Evolutionary conservation across 2,329 filamentous ascomycete species (phyloP).

Genomic region (Aspergillus fumigatus): DNA sequence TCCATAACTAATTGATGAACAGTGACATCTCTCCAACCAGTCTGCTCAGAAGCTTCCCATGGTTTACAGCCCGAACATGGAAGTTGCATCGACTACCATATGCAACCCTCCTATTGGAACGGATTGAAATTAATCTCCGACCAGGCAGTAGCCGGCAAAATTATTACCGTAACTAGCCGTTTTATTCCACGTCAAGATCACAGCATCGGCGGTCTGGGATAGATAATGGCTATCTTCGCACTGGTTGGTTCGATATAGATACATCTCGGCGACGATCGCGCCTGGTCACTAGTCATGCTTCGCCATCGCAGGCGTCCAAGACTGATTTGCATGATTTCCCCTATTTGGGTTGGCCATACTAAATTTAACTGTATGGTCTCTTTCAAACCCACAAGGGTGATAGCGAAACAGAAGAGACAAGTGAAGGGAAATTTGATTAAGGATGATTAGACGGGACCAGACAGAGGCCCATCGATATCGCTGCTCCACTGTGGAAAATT

Average conservation of each 20-base stretch:
- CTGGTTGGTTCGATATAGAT: slow-evolving; percentile 2
- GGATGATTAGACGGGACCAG: neutral
- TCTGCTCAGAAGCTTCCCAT: neutral
- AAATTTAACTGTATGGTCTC: neutral
- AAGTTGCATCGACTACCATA: neutral
- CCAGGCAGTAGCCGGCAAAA: slow-evolving; percentile 6
- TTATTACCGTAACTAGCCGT: slow-evolving; percentile 12
- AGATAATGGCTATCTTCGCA: slow-evolving; percentile 4
- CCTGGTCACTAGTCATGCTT: neutral
- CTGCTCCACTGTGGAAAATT: neutral
- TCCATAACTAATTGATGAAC: neutral
- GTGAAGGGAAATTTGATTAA: neutral
- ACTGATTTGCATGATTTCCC: slow-evolving; percentile 12
- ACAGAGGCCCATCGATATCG: neutral
- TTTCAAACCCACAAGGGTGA: neutral
- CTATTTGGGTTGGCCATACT: slow-evolving; percentile 7
- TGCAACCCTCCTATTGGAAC: slow-evolving; percentile 1
- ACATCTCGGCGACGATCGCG: slow-evolving; percentile 9
- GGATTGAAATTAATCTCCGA: slow-evolving; percentile 3
- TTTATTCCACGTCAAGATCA: neutral
- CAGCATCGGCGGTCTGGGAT: slow-evolving; percentile 8
- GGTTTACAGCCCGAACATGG: neutral
- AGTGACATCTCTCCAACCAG: neutral
- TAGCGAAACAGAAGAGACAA: neutral
- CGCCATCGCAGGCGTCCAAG: neutral